Evolutionary conservation across 2,329 filamentous ascomycete species (phyloP).

Genomic region (Purpureocillium takamizusanense): DNA sequence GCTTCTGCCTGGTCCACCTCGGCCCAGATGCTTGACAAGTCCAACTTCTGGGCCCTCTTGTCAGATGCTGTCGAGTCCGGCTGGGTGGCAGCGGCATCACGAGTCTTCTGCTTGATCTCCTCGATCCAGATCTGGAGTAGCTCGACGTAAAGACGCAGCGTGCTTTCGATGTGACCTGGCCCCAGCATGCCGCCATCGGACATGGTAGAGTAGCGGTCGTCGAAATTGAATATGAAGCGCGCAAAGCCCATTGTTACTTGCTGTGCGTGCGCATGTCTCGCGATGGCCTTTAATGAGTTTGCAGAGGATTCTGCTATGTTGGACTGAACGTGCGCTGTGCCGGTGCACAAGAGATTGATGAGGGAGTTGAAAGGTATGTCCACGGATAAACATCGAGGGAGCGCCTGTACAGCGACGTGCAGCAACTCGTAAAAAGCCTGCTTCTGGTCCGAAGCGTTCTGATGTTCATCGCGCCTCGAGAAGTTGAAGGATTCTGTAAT

Average conservation of each 20-base stretch:
- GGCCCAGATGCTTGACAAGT: constrained; percentile 79
- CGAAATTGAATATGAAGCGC: constrained; percentile 96
- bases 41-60: constrained; percentile 67
- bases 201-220: constrained; percentile 95
- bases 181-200: constrained; percentile 96
- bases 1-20: constrained; percentile 96
- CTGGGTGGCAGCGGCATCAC: constrained; percentile 58
- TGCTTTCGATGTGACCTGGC: constrained; percentile 88
- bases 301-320: constrained; percentile 90
- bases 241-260: constrained; percentile 96
- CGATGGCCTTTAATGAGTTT: constrained; percentile 89
- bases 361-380: constrained; percentile 89
- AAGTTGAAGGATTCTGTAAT: constrained; percentile 94
- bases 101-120: constrained; percentile 81
- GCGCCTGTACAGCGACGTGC: constrained; percentile 88
- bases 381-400: constrained; percentile 85
- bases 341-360: constrained; percentile 91
- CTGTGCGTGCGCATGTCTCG: constrained; percentile 84
- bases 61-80: constrained; percentile 55
- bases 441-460: constrained; percentile 68
- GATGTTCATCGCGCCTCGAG: constrained; percentile 68
- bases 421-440: constrained; percentile 93
- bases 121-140: constrained; percentile 95
- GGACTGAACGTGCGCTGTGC: constrained; percentile 87
- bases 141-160: constrained; percentile 85